A percentile compares a stretch with the other conserved stretches of the same genome.
phyloP scores from a whole-genome alignment of 805 yeast genomes.

The Lipomyces oligophaga region DNA sequence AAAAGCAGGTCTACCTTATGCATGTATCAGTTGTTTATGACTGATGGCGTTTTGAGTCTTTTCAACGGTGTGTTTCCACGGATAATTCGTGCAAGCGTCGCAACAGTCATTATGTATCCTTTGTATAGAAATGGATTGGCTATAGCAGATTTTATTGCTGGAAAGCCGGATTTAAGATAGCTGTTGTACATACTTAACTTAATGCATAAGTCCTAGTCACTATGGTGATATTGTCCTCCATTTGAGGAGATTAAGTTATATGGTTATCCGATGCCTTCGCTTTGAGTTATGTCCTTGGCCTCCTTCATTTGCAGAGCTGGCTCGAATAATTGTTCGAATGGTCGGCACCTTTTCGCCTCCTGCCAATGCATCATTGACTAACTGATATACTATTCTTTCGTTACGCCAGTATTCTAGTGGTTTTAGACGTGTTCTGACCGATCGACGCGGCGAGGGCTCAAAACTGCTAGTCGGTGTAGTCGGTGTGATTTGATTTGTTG shows the following conservation, averaged over 20 bases:
- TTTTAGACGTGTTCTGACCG: constrained; percentile 31
- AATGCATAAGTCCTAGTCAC: too few species aligned
- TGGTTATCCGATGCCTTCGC: too few species aligned
- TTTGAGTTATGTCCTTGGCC: too few species aligned
- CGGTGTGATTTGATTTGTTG: too few species aligned
- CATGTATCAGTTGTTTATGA: constrained; percentile 38
- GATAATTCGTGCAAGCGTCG: constrained; percentile 13
- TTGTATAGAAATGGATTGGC: constrained; percentile 11
- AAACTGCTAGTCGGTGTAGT: not conserved
- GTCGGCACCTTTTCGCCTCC: constrained; percentile 30
- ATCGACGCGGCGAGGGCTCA: constrained; percentile 4
- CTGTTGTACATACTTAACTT: too few species aligned
- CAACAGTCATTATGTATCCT: constrained; percentile 18
- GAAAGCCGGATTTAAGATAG: too few species aligned
- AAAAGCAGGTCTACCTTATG: constrained; percentile 37
- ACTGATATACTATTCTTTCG: constrained; percentile 60
- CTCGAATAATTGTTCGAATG: constrained; percentile 28
- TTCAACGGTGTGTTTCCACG: constrained; percentile 23
- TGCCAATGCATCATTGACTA: constrained; percentile 32
- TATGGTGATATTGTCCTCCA: too few species aligned
- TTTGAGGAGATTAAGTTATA: too few species aligned
- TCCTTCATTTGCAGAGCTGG: too few species aligned
- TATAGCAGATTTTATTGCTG: too few species aligned
- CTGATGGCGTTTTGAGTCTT: constrained; percentile 38
- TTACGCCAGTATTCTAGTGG: constrained; percentile 84